Evolutionary conservation across 2,329 filamentous ascomycete genomes (phyloP), one percentile per base, ranked within the genome.

Genomic region (Monilinia fructicola): DNA sequence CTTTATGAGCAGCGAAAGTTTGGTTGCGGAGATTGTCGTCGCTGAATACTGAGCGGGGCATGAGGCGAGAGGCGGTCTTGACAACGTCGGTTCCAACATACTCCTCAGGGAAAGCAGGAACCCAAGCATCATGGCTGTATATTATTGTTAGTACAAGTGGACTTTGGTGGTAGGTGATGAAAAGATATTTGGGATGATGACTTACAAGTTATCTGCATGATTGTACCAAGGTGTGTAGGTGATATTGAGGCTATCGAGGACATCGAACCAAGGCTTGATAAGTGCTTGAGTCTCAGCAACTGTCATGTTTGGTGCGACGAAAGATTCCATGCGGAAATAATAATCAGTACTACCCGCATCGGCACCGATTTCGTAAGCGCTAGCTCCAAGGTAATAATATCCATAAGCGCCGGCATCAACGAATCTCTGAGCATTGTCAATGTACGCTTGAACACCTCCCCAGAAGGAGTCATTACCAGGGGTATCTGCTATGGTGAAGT

Each of bases 391-490:
- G 2, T 76, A 76, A 38, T 10, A 74, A 31, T 74, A 74, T 1
- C 59, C 67, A 35, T 73, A 74, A 1, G 67, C 80, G 59, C 54
- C 77, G 69, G 56, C 76, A 67, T 9, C 75, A 69, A 77, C 77
- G 11, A 80, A 77, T 0, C 79, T 80, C 0, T 76, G 75, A 2
- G 79, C 78, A 35, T 86, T 75, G 31, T 75, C 72, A 31, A 82
- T 80, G 71, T 83, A 85, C 1, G 82, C 81, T 18, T 82, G 81
- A 6, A 85, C 76, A 6, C 84, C 85, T 0, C 78, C 78, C 60
- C 84, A 82, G n/a, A 81, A 81, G 0, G 85, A 74, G 0, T 77
- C 73, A 0, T 83, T 81, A 7, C 84, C 78, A 3, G 78, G 74
- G 0, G 78, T 78, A 6, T 83, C 77, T 62, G 82, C 78, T 23